Conservation (phyloP, 495 filamentous ascomycete species). For the Talaromyces nanjingensis region DNA sequence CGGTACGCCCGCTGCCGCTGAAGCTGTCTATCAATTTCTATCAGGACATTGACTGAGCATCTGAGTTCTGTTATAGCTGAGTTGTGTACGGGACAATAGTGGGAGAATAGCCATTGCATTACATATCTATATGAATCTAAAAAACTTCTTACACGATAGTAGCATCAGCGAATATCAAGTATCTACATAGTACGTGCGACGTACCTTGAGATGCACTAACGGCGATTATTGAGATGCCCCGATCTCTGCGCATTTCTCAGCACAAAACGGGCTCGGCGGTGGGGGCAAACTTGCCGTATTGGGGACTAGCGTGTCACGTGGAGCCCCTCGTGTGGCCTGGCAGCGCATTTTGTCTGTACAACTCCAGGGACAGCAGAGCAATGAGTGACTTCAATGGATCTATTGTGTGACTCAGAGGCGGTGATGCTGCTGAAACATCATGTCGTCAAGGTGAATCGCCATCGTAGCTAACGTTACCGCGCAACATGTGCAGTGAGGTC, state of each 20-base stretch:
- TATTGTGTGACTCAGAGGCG: background rate
- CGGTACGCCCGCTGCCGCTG: background rate
- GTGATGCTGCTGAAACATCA: background rate
- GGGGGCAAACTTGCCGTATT: slow-evolving; percentile 10
- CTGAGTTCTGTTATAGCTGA: background rate
- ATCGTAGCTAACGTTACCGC: background rate
- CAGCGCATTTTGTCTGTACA: slow-evolving; percentile 7
- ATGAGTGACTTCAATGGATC: background rate
- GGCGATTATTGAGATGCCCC: background rate
- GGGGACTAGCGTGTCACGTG: slow-evolving; percentile 23
- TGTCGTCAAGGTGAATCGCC: background rate
- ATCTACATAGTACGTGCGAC: background rate
- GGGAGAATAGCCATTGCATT: background rate
- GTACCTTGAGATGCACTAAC: background rate
- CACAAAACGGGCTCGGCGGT: slow-evolving; percentile 13
- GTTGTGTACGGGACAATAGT: background rate
- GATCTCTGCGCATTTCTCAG: slow-evolving; percentile 21
- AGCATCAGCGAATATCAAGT: background rate
- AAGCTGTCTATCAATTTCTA: background rate
- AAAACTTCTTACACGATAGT: too few relatives aligned
- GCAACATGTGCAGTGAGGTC: background rate
- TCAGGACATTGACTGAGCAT: background rate
- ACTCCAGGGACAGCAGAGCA: background rate
- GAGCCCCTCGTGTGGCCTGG: slow-evolving; percentile 11
- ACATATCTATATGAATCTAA: background rate